phyloP scores from a whole-genome alignment of 176 grass and related monocot species.

The Hsuehochloa calcarea region DNA sequence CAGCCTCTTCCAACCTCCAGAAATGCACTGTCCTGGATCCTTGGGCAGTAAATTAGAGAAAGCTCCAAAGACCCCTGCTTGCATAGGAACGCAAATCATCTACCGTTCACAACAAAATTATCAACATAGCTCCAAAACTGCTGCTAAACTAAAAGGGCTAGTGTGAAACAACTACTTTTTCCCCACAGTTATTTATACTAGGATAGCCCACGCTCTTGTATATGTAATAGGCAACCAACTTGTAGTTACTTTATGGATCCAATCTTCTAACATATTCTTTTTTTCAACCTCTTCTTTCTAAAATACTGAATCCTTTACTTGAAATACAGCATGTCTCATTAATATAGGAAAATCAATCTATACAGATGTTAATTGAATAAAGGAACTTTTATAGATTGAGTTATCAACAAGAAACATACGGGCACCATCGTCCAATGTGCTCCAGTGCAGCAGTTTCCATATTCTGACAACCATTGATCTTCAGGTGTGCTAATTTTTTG shows the following conservation, averaged over 20 bases:
- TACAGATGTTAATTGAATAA: neutral
- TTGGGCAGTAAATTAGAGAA: conserved; percentile 75
- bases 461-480: conserved; percentile 85
- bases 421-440: conserved; percentile 81
- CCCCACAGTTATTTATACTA: neutral
- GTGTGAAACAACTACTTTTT: neutral
- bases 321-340: conserved; percentile 20
- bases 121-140: conserved; percentile 3
- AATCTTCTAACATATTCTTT: conserved; percentile 2
- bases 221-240: neutral
- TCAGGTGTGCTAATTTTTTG: conserved; percentile 62
- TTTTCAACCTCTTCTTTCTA: neutral
- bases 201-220: neutral
- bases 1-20: conserved; percentile 83
- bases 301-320: conserved; percentile 8
- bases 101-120: neutral
- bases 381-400: conserved; percentile 11
- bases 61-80: conserved; percentile 77
- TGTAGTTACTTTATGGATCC: neutral
- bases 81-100: conserved; percentile 21
- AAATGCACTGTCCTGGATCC: conserved; percentile 77
- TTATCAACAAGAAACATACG: conserved; percentile 53
- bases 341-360: neutral
- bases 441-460: conserved; percentile 78
- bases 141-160: neutral